These are phyloP conservation scores for Willaertia magna DNA, from an alignment of 208 protist species.

Conservation along the genomic window DNA sequence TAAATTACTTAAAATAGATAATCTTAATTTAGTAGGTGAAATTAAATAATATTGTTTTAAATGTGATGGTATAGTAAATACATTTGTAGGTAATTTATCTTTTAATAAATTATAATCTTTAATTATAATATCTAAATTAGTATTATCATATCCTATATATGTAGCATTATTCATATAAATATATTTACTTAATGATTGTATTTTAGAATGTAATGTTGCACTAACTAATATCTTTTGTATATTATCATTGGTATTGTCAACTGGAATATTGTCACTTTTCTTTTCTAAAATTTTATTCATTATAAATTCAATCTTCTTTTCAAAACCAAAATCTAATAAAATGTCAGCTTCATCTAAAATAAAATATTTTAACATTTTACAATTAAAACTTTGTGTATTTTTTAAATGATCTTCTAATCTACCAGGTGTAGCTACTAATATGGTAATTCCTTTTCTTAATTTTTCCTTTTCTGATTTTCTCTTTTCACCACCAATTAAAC, in stretches of 20 bases:
- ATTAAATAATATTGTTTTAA: conserved; percentile 51
- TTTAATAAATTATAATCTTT: neutral
- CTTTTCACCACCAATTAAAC: conserved; percentile 41
- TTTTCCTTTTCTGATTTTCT: conserved; percentile 20
- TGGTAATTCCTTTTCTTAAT: conserved; percentile 29
- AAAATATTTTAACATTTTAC: conserved; percentile 23
- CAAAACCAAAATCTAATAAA: conserved; percentile 17
- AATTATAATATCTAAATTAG: neutral
- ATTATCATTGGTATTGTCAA: neutral
- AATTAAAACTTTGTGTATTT: conserved; percentile 39
- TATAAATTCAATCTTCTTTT: conserved; percentile 16
- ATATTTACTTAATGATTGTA: neutral
- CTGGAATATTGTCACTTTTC: neutral
- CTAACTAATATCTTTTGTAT: neutral
- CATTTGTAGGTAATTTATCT: neutral
- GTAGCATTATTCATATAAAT: neutral
- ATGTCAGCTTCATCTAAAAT: conserved; percentile 51
- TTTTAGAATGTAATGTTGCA: neutral
- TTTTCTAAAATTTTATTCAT: neutral
- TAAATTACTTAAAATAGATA: no score
- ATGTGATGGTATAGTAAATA: conserved; percentile 35
- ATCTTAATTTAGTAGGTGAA: conserved; percentile 48
- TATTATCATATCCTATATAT: neutral
- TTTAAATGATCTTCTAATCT: conserved; percentile 49
- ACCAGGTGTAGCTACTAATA: conserved; percentile 53